Evolutionary conservation across 306 rosid species (phyloP), one percentile per base, ranked within the genome.

Genomic region (Cucumis hystrix): DNA sequence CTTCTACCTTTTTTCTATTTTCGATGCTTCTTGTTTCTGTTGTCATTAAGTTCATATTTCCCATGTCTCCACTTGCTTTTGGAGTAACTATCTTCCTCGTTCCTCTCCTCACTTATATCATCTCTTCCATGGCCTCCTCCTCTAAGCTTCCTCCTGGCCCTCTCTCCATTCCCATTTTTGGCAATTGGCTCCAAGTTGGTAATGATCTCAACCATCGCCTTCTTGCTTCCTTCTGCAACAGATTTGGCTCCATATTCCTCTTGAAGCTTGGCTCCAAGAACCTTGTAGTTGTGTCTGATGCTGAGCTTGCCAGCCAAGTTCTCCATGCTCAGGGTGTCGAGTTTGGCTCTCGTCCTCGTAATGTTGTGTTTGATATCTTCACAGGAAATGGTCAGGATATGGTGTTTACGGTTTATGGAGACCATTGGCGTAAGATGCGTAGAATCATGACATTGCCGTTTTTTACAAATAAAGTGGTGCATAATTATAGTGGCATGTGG

Each of bases 341-440:
- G 51, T 92, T 92, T 0, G 96, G 92, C 1, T 92, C 97, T 11
- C 87, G 96, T 10, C 93, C 96, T 0, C 76, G 91, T 25, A 92
- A 92, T 7, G 84, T 92, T 0, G 96, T 89, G 35, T 92, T 92
- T 6, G 94, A 92, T 23, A 89, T 92, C 69, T 92, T 90, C 83
- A 90, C 96, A 0, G 94, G 97, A 9, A 88, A 85, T 54, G 97
- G 96, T 6, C 96, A 90, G 69, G 97, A 92, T 84, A 92, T 90
- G 97, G 97, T 92, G 15, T 92, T 92, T 83, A 90, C 93, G 0
- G 74, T 87, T 0, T 90, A 90, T 2, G 96, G 96, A 0, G 94
- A 92, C 9, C 96, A 92, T 33, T 92, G 96, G 97, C 89, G 96
- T 45, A 92, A 89, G 78, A 92, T 92, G 96, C 87, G 96, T 0